These are phyloP conservation scores for Periconia macrospinosa DNA, from an alignment of 2,329 filamentous ascomycete genomes.

Conservation along the genomic window DNA sequence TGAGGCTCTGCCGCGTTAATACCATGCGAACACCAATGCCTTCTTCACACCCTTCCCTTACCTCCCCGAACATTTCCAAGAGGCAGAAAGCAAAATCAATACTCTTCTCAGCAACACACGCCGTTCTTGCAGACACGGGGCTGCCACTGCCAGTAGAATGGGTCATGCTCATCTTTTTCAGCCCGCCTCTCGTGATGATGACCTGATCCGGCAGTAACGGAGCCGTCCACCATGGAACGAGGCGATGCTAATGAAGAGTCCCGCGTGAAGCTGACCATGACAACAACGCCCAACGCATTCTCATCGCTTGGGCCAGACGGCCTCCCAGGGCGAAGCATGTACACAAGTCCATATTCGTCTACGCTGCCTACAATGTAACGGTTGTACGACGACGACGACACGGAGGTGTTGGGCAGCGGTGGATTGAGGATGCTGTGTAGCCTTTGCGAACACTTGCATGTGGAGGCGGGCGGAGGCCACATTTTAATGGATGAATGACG, in stretches of 20 bases:
- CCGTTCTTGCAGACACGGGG: slow-evolving; percentile 4
- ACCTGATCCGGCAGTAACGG: not conserved
- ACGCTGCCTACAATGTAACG: slow-evolving; percentile 29
- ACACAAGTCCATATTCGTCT: slow-evolving; percentile 38
- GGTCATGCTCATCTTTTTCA: not conserved
- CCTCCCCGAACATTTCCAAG: not conserved
- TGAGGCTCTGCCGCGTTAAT: not conserved
- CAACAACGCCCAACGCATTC: slow-evolving; percentile 26
- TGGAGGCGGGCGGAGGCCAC: slow-evolving; percentile 36
- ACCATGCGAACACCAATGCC: not conserved
- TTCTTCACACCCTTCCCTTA: not conserved
- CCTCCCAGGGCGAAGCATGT: slow-evolving; percentile 32
- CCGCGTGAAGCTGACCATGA: slow-evolving; percentile 37
- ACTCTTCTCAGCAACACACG: slow-evolving; percentile 1
- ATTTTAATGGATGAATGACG: slow-evolving; percentile 31
- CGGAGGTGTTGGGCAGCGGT: slow-evolving; percentile 7
- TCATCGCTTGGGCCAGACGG: slow-evolving; percentile 23
- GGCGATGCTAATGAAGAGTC: not conserved
- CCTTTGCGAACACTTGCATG: slow-evolving; percentile 29
- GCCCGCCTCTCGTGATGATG: not conserved
- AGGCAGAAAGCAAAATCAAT: not conserved
- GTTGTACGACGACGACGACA: slow-evolving; percentile 4
- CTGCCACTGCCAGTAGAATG: slow-evolving; percentile 9
- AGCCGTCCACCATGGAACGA: not conserved
- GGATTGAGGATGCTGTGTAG: slow-evolving; percentile 40